A percentile compares a stretch with the other conserved stretches of the same genome.
Conservation (phyloP, 139 green algal genomes). For the Chlamydomonas eustigma region DNA sequence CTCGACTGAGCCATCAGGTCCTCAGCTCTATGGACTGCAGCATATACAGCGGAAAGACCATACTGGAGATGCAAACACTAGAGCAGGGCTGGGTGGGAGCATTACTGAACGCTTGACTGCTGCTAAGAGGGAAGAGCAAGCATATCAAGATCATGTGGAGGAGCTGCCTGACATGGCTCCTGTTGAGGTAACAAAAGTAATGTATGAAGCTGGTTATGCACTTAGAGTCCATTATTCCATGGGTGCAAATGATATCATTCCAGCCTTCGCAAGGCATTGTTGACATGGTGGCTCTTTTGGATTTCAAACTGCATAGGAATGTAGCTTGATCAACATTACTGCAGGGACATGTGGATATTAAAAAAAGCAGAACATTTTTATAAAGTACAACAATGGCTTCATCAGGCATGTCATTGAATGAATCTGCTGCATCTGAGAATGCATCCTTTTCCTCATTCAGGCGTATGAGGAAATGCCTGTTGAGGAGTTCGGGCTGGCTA, state of each 20-base stretch:
- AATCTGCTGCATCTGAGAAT: too few species aligned
- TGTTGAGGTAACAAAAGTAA: slow-evolving; percentile 18
- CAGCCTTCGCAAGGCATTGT: too few species aligned
- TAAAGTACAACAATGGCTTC: too few species aligned
- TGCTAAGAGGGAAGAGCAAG: slow-evolving; percentile 15
- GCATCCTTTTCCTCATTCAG: slow-evolving; percentile 23
- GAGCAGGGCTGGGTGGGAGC: not conserved
- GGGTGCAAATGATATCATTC: too few species aligned
- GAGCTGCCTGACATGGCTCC: slow-evolving; percentile 12
- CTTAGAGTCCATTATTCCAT: too few species aligned
- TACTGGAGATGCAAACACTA: slow-evolving; percentile 2
- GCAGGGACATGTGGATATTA: too few species aligned
- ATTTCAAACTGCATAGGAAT: too few species aligned
- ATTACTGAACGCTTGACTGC: slow-evolving; percentile 17
- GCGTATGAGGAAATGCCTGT: slow-evolving; percentile 75
- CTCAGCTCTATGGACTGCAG: slow-evolving; percentile 34
- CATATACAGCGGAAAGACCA: not conserved
- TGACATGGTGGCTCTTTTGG: too few species aligned
- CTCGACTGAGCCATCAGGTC: slow-evolving; percentile 20
- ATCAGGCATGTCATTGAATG: too few species aligned
- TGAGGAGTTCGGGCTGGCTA: slow-evolving; percentile 74
- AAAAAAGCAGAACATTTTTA: too few species aligned
- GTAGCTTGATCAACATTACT: too few species aligned
- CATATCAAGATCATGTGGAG: slow-evolving; percentile 13
- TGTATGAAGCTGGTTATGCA: not conserved